These are phyloP conservation scores for Sungouiella blattae DNA, from an alignment of 805 yeast genomes.

Conservation along the genomic window DNA sequence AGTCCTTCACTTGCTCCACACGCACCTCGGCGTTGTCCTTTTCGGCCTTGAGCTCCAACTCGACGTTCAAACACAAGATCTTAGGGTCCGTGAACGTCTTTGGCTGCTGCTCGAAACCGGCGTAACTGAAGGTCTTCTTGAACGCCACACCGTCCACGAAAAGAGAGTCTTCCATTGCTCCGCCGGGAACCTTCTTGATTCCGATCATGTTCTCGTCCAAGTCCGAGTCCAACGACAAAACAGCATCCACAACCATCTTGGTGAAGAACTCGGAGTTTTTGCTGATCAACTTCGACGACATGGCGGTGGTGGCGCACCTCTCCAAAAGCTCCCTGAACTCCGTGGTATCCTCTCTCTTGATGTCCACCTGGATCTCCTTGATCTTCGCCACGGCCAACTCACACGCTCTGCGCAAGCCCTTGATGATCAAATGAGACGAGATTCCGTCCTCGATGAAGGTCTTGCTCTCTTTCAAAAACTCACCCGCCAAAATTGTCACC, in stretches of 20 bases:
- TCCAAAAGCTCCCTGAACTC: slow-evolving; percentile 72
- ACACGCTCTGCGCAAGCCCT: slow-evolving; percentile 84
- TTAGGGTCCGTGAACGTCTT: slow-evolving; percentile 77
- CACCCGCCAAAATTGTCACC: slow-evolving; percentile 92
- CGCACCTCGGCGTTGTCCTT: slow-evolving; percentile 98
- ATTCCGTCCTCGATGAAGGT: slow-evolving; percentile 94
- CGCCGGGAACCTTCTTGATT: slow-evolving; percentile 92
- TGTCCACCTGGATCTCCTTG: slow-evolving; percentile 69
- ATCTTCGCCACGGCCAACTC: slow-evolving; percentile 71
- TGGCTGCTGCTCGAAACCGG: slow-evolving; percentile 99
- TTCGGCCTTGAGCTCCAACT: slow-evolving; percentile 94
- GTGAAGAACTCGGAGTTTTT: slow-evolving; percentile 87
- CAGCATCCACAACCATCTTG: slow-evolving; percentile 96
- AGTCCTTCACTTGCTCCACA: slow-evolving; percentile 87
- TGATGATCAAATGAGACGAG: slow-evolving; percentile 81
- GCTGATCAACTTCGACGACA: slow-evolving; percentile 91
- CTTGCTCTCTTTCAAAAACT: slow-evolving; percentile 86
- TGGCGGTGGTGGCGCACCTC: slow-evolving; percentile 94
- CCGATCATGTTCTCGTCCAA: slow-evolving; percentile 90
- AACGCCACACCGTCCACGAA: slow-evolving; percentile 95
- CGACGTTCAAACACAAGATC: slow-evolving; percentile 82
- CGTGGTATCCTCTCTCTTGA: slow-evolving; percentile 49
- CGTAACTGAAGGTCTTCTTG: slow-evolving; percentile 94
- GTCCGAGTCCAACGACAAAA: slow-evolving; percentile 77
- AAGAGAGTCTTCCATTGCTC: slow-evolving; percentile 89